These are phyloP conservation scores for Phytophthora idaei DNA, from an alignment of 352 stramenopile genomes.

Conservation along the genomic window DNA sequence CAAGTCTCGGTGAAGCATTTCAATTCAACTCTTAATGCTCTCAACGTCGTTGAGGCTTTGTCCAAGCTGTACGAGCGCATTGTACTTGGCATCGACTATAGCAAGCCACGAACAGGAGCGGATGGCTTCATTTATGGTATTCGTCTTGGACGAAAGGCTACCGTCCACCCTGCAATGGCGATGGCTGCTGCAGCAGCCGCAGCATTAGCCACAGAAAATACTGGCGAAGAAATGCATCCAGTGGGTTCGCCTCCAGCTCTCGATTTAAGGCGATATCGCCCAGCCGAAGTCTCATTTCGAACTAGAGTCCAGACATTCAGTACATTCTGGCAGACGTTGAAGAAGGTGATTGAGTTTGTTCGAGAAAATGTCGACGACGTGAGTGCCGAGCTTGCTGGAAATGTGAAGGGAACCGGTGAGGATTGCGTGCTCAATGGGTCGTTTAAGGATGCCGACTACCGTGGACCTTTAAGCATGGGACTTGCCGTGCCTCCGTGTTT, in stretches of 20 bases:
- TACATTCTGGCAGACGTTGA: constrained; percentile 61
- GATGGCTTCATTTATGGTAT: constrained; percentile 74
- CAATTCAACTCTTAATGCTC: constrained; percentile 59
- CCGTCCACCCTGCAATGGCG: constrained; percentile 40
- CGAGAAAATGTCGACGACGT: constrained; percentile 65
- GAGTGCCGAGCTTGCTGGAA: constrained; percentile 53
- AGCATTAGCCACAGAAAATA: constrained; percentile 32
- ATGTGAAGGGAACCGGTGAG: constrained; percentile 50
- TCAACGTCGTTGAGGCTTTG: constrained; percentile 63
- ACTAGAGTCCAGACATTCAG: constrained; percentile 59
- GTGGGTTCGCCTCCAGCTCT: constrained; percentile 37
- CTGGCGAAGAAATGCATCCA: constrained; percentile 16
- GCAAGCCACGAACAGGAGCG: constrained; percentile 50
- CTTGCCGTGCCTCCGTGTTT: constrained; percentile 59
- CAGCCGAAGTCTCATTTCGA: constrained; percentile 52
- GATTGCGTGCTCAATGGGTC: constrained; percentile 65
- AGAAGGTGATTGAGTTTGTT: constrained; percentile 56
- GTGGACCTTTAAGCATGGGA: constrained; percentile 56
- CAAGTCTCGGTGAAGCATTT: constrained; percentile 61
- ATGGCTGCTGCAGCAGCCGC: constrained; percentile 28
- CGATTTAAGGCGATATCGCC: constrained; percentile 49
- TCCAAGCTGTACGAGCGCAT: constrained; percentile 70
- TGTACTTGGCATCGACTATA: constrained; percentile 66
- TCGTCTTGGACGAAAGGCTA: constrained; percentile 68
- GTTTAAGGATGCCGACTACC: constrained; percentile 66